Conservation (phyloP, 176 grass and related monocot genomes). For the Melocanna baccifera region DNA sequence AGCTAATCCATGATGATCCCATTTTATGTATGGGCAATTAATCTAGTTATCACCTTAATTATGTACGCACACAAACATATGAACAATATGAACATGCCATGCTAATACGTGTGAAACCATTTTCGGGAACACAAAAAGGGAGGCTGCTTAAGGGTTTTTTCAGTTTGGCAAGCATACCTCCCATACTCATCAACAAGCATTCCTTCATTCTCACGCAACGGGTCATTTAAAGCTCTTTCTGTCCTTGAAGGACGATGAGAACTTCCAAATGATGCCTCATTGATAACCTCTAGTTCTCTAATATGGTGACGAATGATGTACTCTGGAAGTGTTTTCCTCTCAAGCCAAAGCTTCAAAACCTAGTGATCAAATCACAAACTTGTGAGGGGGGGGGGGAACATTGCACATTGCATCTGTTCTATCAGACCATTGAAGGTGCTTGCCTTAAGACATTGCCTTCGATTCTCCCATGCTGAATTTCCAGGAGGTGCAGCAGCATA, state of each 20-base stretch:
- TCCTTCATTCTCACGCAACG: constrained; percentile 86
- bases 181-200: constrained; percentile 98
- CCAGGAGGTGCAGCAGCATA: constrained; percentile 79
- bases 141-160: neutral
- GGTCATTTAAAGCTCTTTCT: constrained; percentile 88
- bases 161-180: constrained; percentile 47
- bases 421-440: constrained; percentile 22
- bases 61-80: neutral
- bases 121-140: neutral
- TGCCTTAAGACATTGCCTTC: constrained; percentile 91
- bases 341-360: constrained; percentile 94
- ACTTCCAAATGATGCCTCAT: constrained; percentile 71
- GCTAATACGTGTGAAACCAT: neutral
- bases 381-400: constrained; percentile 28
- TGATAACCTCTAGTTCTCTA: constrained; percentile 73
- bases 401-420: constrained; percentile 27
- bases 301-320: constrained; percentile 79
- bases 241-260: constrained; percentile 69
- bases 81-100: constrained; percentile 1
- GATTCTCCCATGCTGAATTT: constrained; percentile 89
- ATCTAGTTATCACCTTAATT: neutral
- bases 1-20: neutral
- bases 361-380: constrained; percentile 36
- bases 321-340: constrained; percentile 92
- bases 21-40: constrained; percentile 5